A percentile compares a stretch with the other conserved stretches of the same genome.
phyloP scores from a whole-genome alignment of 768 basidiomycete genomes.

The Hericium alpestre region DNA sequence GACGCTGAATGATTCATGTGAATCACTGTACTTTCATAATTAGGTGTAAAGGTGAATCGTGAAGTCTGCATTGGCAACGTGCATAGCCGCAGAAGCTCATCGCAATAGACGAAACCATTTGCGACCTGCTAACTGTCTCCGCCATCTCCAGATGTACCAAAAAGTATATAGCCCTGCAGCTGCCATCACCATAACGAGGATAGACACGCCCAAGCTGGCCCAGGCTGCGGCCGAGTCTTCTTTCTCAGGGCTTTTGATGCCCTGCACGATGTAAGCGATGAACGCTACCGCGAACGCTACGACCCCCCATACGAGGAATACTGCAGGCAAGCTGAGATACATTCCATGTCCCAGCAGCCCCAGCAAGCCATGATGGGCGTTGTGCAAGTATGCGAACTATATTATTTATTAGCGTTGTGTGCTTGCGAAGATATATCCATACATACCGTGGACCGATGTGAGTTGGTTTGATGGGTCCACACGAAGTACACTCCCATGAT shows the following conservation, averaged over 20 bases:
- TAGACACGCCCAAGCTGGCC: conserved; percentile 30
- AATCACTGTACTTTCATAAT: too few species aligned
- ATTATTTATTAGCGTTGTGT: background rate
- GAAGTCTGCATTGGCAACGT: too few species aligned
- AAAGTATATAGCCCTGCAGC: conserved; percentile 35
- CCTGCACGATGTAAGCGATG: conserved; percentile 34
- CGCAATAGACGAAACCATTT: too few species aligned
- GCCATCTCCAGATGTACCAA: conserved; percentile 37
- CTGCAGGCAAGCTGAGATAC: conserved; percentile 40
- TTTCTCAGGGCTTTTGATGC: conserved; percentile 15
- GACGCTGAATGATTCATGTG: too few species aligned
- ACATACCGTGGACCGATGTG: conserved; percentile 30
- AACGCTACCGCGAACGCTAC: conserved; percentile 36
- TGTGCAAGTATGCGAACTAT: conserved; percentile 46
- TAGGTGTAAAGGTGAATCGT: too few species aligned
- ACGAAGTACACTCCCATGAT: conserved; percentile 46
- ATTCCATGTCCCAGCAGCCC: conserved; percentile 41
- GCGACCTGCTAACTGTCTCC: background rate
- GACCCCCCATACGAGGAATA: conserved; percentile 47
- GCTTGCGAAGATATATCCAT: background rate
- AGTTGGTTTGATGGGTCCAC: conserved; percentile 44
- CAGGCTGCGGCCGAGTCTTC: conserved; percentile 26
- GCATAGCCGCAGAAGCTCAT: too few species aligned
- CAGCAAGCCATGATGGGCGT: conserved; percentile 33
- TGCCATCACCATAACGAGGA: conserved; percentile 29